phyloP scores from a whole-genome alignment of 371 early-diverging fungal genomes.

The Blakeslea trispora region DNA sequence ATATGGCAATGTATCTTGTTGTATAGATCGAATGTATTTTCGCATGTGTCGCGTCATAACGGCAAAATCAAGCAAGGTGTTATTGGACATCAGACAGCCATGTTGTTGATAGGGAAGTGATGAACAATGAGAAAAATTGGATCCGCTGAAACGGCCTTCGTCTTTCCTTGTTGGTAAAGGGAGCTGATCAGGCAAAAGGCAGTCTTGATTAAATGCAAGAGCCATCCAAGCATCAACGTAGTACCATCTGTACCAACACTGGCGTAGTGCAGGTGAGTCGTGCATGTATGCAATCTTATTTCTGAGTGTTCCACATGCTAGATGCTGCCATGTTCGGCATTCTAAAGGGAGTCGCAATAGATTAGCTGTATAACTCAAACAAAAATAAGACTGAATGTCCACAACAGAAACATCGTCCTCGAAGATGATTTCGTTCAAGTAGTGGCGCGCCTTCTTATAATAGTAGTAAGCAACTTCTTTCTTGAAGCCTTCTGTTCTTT shows the following conservation, averaged over 20 bases:
- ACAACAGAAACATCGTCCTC: conserved; percentile 9
- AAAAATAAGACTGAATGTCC: conserved; percentile 27
- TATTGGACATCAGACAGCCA: conserved; percentile 16
- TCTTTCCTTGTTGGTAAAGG: conserved; percentile 17
- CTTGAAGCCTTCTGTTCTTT: conserved; percentile 13
- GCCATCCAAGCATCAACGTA: conserved; percentile 50
- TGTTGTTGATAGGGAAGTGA: not conserved
- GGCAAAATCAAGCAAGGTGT: conserved; percentile 27
- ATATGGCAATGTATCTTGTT: conserved; percentile 18
- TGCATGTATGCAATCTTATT: conserved; percentile 5
- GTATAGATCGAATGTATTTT: conserved; percentile 33
- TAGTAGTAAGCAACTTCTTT: conserved; percentile 19
- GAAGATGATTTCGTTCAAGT: conserved; percentile 13
- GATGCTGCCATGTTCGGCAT: conserved; percentile 26
- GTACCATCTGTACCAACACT: conserved; percentile 40
- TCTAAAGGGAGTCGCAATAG: conserved; percentile 21
- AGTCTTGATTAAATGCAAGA: conserved; percentile 34
- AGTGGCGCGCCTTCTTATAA: conserved; percentile 13
- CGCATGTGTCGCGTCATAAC: conserved; percentile 40
- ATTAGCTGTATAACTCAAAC: conserved; percentile 28
- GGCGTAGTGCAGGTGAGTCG: not conserved
- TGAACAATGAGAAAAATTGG: not conserved
- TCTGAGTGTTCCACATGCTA: conserved; percentile 23
- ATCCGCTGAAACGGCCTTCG: not conserved
- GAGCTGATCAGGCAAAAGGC: conserved; percentile 31